Evolutionary conservation across 305 asterid species (phyloP).

Genomic region (Caryopteris hybrid): DNA sequence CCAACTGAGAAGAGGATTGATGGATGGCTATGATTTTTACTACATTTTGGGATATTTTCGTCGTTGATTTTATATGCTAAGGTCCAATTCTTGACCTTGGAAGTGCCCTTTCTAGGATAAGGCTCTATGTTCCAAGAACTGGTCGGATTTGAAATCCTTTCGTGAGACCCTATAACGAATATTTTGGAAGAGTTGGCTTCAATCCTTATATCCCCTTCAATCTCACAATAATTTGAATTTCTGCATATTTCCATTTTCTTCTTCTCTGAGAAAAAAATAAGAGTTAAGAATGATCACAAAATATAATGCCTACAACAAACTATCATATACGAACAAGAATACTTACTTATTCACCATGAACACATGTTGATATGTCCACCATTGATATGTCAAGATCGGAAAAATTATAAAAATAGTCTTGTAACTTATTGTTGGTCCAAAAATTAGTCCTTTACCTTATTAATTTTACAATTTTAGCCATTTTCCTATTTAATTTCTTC

Average conservation of each 20-base stretch:
- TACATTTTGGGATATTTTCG: conserved; percentile 31
- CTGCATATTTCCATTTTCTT: conserved; percentile 29
- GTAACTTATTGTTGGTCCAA: too few relatives aligned
- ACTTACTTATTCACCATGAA: too few relatives aligned
- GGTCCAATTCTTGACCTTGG: conserved; percentile 44
- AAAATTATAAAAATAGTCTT: too few relatives aligned
- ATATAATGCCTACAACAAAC: too few relatives aligned
- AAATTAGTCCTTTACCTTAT: too few relatives aligned
- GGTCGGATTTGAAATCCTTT: not conserved
- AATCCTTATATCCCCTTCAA: conserved; percentile 46
- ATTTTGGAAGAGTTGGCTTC: conserved; percentile 39
- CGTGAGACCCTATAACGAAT: conserved; percentile 3
- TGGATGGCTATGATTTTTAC: conserved; percentile 30
- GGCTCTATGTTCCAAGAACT: conserved; percentile 46
- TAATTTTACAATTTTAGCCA: too few relatives aligned
- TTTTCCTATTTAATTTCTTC: too few relatives aligned
- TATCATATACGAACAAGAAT: too few relatives aligned
- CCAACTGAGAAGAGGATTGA: conserved; percentile 51
- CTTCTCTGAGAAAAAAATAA: conserved; percentile 18
- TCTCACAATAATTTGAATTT: conserved; percentile 35
- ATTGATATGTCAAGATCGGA: too few relatives aligned
- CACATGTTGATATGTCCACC: too few relatives aligned
- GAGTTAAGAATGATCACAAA: not conserved
- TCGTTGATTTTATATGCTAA: conserved; percentile 11
- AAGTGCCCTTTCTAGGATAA: conserved; percentile 44